A percentile compares a stretch with the other conserved stretches of the same genome.
Evolutionary conservation across 2,329 filamentous ascomycete genomes (phyloP).

Genomic region (Alternaria brassicicola): DNA sequence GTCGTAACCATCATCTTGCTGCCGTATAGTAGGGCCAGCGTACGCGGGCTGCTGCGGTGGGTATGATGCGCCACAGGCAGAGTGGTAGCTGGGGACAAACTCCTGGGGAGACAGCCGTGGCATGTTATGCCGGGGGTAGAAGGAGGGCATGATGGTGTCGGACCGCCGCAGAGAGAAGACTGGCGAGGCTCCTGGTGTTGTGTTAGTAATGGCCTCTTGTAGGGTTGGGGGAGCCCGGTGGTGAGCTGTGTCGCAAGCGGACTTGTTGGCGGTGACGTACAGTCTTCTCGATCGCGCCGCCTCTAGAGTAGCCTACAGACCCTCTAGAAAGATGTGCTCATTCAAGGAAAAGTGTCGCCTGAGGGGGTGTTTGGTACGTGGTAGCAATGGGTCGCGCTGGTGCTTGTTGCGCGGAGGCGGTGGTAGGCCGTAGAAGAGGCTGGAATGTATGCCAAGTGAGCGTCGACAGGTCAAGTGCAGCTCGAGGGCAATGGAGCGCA

Average conservation of each 20-base stretch:
- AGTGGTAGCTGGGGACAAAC: conserved; percentile 52
- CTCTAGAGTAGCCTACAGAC: conserved; percentile 43
- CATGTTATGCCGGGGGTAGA: conserved; percentile 55
- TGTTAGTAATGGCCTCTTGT: conserved; percentile 23
- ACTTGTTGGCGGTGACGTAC: conserved; percentile 33
- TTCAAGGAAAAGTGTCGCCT: conserved; percentile 41
- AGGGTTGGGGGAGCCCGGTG: not conserved
- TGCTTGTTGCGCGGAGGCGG: conserved; percentile 7
- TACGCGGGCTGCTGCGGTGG: conserved; percentile 54
- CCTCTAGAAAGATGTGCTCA: conserved; percentile 44
- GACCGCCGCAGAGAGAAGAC: conserved; percentile 50
- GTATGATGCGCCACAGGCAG: conserved; percentile 54
- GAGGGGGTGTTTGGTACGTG: conserved; percentile 20
- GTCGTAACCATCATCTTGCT: conserved; percentile 55
- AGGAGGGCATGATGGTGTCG: conserved; percentile 57
- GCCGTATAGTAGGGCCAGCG: conserved; percentile 47
- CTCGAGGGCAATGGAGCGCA: conserved; percentile 27
- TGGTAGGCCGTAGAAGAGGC: not conserved
- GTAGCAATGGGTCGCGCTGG: conserved; percentile 22
- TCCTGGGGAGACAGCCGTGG: conserved; percentile 58
- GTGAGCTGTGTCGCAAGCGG: not conserved
- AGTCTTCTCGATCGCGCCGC: conserved; percentile 50
- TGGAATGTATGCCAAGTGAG: conserved; percentile 24
- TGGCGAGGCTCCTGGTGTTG: conserved; percentile 46
- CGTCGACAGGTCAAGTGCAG: conserved; percentile 17